Conservation (phyloP, 495 filamentous ascomycete species). For the Penicillium roqueforti region DNA sequence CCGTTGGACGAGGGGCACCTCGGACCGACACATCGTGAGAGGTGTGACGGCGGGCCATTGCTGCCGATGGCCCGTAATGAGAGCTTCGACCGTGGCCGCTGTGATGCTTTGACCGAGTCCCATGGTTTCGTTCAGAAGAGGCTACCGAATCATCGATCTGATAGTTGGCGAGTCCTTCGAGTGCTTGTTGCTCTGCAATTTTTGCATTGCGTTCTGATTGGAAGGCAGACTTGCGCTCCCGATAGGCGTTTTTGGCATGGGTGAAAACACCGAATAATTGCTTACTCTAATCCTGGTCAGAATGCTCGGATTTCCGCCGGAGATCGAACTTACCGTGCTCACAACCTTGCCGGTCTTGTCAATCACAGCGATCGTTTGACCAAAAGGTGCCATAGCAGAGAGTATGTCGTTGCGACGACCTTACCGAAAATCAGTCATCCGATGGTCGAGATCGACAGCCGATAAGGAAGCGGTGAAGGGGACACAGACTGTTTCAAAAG, state of each 20-base stretch:
- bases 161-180: constrained; percentile 44
- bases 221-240: constrained; percentile 74
- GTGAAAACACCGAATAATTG: constrained; percentile 82
- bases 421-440: constrained; percentile 17
- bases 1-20: constrained; percentile 25
- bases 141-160: constrained; percentile 50
- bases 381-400: constrained; percentile 44
- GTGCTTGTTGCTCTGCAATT: constrained; percentile 49
- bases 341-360: constrained; percentile 92
- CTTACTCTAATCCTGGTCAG: constrained; percentile 63
- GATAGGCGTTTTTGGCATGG: constrained; percentile 81
- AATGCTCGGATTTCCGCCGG: neutral
- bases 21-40: constrained; percentile 35
- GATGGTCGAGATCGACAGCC: constrained; percentile 10
- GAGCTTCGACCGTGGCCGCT: constrained; percentile 29
- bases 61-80: constrained; percentile 22
- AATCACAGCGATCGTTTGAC: constrained; percentile 81
- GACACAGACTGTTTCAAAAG: neutral
- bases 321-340: constrained; percentile 64
- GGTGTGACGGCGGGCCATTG: constrained; percentile 46
- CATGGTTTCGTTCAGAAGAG: constrained; percentile 34
- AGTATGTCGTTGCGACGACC: constrained; percentile 13
- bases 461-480: constrained; percentile 20
- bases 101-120: constrained; percentile 31
- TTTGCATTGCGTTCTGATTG: constrained; percentile 60